Base-by-base conservation (phyloP, 1,284 basidiomycete genomes). In the Boletus austroedulis region DNA sequence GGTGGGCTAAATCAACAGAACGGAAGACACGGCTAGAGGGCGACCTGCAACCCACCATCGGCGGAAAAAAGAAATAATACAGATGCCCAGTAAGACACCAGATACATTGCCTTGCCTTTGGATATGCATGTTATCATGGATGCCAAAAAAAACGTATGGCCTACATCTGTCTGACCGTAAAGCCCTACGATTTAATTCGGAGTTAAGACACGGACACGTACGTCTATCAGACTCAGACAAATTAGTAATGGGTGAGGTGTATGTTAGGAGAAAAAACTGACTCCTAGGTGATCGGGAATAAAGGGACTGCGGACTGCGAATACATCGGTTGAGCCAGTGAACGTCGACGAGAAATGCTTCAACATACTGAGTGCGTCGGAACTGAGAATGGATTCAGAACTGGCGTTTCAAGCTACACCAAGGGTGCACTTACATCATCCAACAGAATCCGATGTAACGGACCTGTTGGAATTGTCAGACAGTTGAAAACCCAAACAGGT, bases 11-110 rank as follows among this genome's bases (percentile, higher is more conserved):
- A 8, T 41, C 3, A 28, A 12, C 2, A 15, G 6, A 19, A 2
- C 5, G 9, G 19, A 23, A 38, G 34, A 17, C 4, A 17, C 5
- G 2, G 8, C n/a, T n/a, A n/a, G n/a, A n/a, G 14, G 10, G 40
- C 14, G 19, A 4, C 2, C n/a, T n/a, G 5, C 17, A 38, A 46
- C 62, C 53, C 31, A 62, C 63, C 4, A 45, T 64, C 61, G 12
- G 36, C 26, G 11, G 34, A 26, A n/a, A 12, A 21, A 31, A 24
- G 31, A 12, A 63, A 64, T 2, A 64, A 8, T 15, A 2, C 10
- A 0, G 50, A 28, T 34, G 12, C 3, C 48, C 51, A 64, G 0
- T 3, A 4, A 11, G 5, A 8, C 7, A 44, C 12, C 8, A 63
- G 15, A 32, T 11, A 46, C 0, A 50, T 0, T 10, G 23, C n/a